These are phyloP conservation scores for Austroboletus rostrupii DNA, from an alignment of 1,284 basidiomycete species.

Conservation along the genomic window DNA sequence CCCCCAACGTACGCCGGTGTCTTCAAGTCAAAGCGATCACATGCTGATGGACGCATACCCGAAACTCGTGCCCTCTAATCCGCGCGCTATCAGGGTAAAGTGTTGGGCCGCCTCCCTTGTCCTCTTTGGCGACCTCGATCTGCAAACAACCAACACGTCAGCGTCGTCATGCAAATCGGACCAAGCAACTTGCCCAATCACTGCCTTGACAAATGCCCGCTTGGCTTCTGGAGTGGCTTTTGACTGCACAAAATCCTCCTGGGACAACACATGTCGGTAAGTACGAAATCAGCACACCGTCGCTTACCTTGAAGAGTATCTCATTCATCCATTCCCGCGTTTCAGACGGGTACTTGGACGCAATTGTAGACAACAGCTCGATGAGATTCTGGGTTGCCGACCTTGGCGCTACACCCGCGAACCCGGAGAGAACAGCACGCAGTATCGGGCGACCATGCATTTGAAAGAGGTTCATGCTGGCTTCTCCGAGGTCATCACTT, in stretches of 20 bases:
- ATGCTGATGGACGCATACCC: conserved; percentile 52
- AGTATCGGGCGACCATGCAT: conserved; percentile 69
- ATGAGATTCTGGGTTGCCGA: conserved; percentile 82
- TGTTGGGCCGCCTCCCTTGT: conserved; percentile 74
- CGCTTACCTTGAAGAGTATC: conserved; percentile 65
- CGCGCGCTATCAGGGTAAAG: conserved; percentile 70
- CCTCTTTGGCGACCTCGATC: conserved; percentile 59
- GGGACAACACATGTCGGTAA: not conserved
- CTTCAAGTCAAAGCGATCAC: conserved; percentile 11
- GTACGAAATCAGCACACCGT: not conserved
- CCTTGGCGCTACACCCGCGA: conserved; percentile 77
- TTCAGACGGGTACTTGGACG: conserved; percentile 51
- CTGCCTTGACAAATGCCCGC: conserved; percentile 69
- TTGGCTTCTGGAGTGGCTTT: conserved; percentile 69
- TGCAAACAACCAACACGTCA: conserved; percentile 21
- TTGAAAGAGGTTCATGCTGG: conserved; percentile 49
- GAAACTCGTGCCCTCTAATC: conserved; percentile 72
- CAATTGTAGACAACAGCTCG: conserved; percentile 68
- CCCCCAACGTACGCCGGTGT: too few relatives aligned
- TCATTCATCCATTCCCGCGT: conserved; percentile 68
- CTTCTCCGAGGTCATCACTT: conserved; percentile 48
- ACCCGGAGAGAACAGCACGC: conserved; percentile 68
- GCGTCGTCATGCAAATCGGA: not conserved
- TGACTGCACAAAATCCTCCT: conserved; percentile 64
- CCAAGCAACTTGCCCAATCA: conserved; percentile 53